phyloP scores from a whole-genome alignment of 352 stramenopile species.

The Globisporangium nunn region DNA sequence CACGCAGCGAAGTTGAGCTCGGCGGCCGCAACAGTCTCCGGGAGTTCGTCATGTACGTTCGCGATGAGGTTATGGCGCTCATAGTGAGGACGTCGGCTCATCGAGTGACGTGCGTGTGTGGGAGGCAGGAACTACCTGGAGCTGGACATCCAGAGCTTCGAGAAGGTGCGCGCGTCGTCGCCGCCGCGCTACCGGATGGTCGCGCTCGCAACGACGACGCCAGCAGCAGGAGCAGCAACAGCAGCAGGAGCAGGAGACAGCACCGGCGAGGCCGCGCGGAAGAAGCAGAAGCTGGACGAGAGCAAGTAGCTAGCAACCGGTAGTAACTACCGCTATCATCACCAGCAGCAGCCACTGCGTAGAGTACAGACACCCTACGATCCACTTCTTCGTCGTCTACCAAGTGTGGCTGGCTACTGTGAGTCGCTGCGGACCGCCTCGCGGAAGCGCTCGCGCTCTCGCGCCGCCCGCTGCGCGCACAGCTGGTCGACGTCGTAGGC shows the following conservation, averaged over 20 bases:
- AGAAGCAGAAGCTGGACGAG: conserved; percentile 20
- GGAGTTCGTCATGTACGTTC: conserved; percentile 54
- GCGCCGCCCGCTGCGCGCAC: conserved; percentile 26
- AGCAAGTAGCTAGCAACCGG: conserved; percentile 6
- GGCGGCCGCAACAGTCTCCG: conserved; percentile 62
- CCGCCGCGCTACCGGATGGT: conserved; percentile 23
- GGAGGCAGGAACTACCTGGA: conserved; percentile 21
- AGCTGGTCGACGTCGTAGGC: conserved; percentile 48
- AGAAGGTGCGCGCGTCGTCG: conserved; percentile 12
- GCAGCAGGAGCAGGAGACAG: background rate
- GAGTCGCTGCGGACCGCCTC: background rate
- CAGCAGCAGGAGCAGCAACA: background rate
- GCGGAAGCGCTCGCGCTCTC: conserved; percentile 27
- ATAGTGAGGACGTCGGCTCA: background rate
- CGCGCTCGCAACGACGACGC: background rate
- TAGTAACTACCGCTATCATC: too few species aligned
- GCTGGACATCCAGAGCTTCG: conserved; percentile 29
- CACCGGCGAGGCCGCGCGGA: conserved; percentile 12
- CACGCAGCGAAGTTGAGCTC: conserved; percentile 68
- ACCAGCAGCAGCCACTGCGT: background rate
- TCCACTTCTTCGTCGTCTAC: background rate
- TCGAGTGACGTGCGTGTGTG: too few species aligned
- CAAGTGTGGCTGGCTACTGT: background rate
- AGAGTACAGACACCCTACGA: background rate
- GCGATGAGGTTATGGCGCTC: too few species aligned